Percentiles rank a stretch among this genome's conserved stretches.
These are phyloP conservation scores for Botrytis fabae DNA, from an alignment of 2,329 filamentous ascomycete species.

Conservation along the genomic window DNA sequence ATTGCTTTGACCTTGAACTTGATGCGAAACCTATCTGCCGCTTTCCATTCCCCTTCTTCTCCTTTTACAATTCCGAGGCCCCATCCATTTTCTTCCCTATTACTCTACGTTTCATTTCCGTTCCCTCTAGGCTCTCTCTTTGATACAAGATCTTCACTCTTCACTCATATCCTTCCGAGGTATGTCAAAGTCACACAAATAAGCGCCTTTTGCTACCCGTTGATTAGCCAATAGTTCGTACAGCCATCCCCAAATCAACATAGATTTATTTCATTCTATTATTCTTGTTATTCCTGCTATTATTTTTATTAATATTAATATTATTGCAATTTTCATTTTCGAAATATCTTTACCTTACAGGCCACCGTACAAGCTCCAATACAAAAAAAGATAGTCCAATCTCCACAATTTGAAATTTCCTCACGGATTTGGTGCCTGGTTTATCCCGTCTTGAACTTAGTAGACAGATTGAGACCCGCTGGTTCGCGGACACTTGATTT, in stretches of 20 bases:
- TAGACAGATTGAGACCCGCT: conserved; percentile 4
- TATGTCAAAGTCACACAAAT: conserved; percentile 2
- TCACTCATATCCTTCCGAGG: background rate
- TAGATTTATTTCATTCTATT: conserved; percentile 2
- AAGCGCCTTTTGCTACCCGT: conserved; percentile 3
- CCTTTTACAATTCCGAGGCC: background rate
- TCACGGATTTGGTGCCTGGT: background rate
- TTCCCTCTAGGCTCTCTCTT: background rate
- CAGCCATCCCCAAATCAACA: background rate
- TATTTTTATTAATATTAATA: background rate
- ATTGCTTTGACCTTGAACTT: background rate
- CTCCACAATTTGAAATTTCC: conserved; percentile 16
- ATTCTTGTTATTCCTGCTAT: background rate
- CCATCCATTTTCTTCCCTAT: background rate
- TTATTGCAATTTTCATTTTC: background rate
- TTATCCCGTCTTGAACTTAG: conserved; percentile 9
- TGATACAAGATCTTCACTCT: conserved; percentile 6
- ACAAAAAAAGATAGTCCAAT: background rate
- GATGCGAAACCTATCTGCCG: background rate
- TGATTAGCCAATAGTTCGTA: conserved; percentile 1
- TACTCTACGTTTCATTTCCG: background rate
- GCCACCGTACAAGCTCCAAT: conserved; percentile 8
- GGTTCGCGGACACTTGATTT: background rate
- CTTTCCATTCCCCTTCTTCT: background rate
- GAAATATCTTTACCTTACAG: background rate